Evolutionary conservation across 2,329 filamentous ascomycete species (phyloP).

Genomic region (Xylaria polymorpha): DNA sequence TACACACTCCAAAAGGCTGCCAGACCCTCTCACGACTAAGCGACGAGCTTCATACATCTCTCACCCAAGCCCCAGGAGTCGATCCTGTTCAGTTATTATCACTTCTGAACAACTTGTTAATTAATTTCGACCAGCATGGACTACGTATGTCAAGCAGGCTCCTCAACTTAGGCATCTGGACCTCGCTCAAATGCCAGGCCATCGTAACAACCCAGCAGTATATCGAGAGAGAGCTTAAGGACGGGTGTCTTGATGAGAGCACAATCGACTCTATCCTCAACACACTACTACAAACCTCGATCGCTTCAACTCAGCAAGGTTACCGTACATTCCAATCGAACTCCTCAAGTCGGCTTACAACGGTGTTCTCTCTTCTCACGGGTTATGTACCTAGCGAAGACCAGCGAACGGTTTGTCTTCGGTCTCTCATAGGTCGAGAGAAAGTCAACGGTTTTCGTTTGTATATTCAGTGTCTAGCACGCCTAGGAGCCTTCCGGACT

Average conservation of each 20-base stretch:
- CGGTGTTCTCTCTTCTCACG: constrained; percentile 44
- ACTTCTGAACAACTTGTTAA: constrained; percentile 57
- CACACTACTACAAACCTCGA: constrained; percentile 4
- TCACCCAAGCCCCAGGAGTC: constrained; percentile 18
- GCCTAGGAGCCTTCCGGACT: constrained; percentile 47
- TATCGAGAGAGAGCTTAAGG: constrained; percentile 16
- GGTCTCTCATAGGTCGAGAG: constrained; percentile 21
- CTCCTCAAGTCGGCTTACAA: constrained; percentile 28
- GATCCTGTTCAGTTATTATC: constrained; percentile 46
- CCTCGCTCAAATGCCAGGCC: constrained; percentile 44
- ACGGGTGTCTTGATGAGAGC: background rate
- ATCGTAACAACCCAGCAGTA: constrained; percentile 41
- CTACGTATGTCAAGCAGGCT: constrained; percentile 46
- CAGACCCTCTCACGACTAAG: constrained; percentile 29
- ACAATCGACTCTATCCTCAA: constrained; percentile 12
- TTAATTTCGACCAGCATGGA: constrained; percentile 48
- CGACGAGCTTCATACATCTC: constrained; percentile 18
- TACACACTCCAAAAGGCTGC: constrained; percentile 40
- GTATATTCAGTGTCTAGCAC: constrained; percentile 44
- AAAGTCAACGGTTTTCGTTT: background rate
- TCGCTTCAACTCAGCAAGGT: background rate
- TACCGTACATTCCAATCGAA: background rate
- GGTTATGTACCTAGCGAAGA: constrained; percentile 39
- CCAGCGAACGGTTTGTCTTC: constrained; percentile 25
- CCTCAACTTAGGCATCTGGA: constrained; percentile 47